Evolutionary conservation across 108 stramenopile genomes (phyloP), one percentile per base, ranked within the genome.

Genomic region (Pseudonitzschia pungens): DNA sequence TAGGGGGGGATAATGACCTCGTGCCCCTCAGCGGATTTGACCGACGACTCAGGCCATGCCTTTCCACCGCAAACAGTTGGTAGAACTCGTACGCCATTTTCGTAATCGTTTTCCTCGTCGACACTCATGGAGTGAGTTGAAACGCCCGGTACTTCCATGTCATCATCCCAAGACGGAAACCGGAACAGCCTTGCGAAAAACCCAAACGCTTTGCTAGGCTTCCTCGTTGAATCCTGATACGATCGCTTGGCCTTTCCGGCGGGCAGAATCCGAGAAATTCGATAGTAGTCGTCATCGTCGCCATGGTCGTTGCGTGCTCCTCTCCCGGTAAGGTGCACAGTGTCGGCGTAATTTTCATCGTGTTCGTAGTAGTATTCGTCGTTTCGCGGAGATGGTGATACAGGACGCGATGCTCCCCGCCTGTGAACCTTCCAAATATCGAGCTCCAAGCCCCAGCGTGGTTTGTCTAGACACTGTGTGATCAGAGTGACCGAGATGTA

Each of bases 381-480:
- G 31, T 31, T 52, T n/a, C 64, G 33, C 40, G 56, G 15, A 15
- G 10, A 0, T 33, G 44, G n/a, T 28, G 21, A 14, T 11, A 28
- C 10, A 6, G 22, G 15, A 11, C 42, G 15, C 29, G 43, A 36
- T 31, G 18, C 12, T 40, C 26, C 71, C 31, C 55, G 45, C 43
- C 77, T 72, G 5, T 50, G 28, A 18, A 70, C 59, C 52, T 69
- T 64, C 81, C 81, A 82, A 1, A 56, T 52, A 65, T 72, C 62
- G 8, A 82, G 32, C 53, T 72, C 74, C 9, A 60, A 10, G 12
- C 58, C 74, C 82, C 74, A 75, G 18, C 42, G 29, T 0, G 77
- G 77, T 26, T 67, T 58, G 68, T 83, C 82, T 48, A 78, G 32
- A 42, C 66, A 76, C 53, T 83, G 82, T 0, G 82, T 83, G 40